A percentile compares a stretch with the other conserved stretches of the same genome.
These are phyloP conservation scores for Apiospora marii DNA, from an alignment of 2,329 filamentous ascomycete genomes.

Conservation along the genomic window DNA sequence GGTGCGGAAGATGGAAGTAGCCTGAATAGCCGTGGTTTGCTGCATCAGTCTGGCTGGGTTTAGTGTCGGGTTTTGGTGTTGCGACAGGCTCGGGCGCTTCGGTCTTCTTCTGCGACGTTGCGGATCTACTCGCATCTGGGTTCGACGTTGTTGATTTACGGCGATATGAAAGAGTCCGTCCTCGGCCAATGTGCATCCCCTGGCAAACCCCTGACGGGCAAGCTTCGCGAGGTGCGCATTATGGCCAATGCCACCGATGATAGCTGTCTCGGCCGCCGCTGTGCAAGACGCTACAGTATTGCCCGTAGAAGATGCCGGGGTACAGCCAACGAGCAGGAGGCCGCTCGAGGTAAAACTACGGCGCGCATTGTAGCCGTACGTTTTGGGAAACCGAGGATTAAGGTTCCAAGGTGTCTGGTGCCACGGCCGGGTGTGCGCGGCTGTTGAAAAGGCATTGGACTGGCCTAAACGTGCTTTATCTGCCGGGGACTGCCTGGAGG, in stretches of 20 bases:
- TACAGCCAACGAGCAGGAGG: constrained; percentile 58
- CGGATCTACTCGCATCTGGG: constrained; percentile 29
- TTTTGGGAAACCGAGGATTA: constrained; percentile 39
- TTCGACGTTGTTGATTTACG: constrained; percentile 44
- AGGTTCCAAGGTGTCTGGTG: constrained; percentile 36
- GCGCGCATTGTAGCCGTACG: constrained; percentile 50
- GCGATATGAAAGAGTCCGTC: constrained; percentile 36
- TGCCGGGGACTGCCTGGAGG: constrained; percentile 33
- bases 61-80: constrained; percentile 57
- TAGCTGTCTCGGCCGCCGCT: constrained; percentile 47
- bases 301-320: constrained; percentile 48
- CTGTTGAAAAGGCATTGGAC: constrained; percentile 30
- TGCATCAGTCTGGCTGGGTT: constrained; percentile 53
- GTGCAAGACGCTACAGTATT: constrained; percentile 49
- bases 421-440: constrained; percentile 33
- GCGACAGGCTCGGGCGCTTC: constrained; percentile 37
- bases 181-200: constrained; percentile 41
- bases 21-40: constrained; percentile 16
- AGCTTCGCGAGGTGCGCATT: constrained; percentile 45
- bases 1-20: constrained; percentile 58
- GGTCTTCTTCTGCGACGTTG: constrained; percentile 33
- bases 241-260: constrained; percentile 38
- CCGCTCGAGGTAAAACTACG: constrained; percentile 63
- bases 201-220: constrained; percentile 48
- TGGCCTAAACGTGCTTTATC: constrained; percentile 29